phyloP scores from a whole-genome alignment of 2,329 filamentous ascomycete genomes.

The Lizonia empirigonia region DNA sequence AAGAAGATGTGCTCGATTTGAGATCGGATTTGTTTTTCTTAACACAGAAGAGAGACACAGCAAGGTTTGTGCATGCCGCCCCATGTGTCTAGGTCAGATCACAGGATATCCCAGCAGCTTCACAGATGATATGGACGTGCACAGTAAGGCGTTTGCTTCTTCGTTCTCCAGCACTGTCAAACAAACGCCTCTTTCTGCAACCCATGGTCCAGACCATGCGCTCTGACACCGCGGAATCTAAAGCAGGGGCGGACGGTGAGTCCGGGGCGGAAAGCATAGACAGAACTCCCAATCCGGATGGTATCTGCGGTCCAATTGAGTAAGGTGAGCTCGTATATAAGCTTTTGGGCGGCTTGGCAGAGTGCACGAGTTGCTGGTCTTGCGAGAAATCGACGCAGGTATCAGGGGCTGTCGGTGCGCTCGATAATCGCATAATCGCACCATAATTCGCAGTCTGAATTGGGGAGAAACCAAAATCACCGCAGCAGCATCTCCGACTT shows the following conservation, averaged over 20 bases:
- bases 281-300: not conserved
- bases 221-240: slow-evolving; percentile 5
- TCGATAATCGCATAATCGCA: slow-evolving; percentile 3
- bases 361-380: not conserved
- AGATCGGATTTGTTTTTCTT: no score
- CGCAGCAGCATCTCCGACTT: slow-evolving; percentile 2
- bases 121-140: not conserved
- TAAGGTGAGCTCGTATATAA: not conserved
- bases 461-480: not conserved
- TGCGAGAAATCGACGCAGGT: slow-evolving; percentile 1
- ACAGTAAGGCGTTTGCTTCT: not conserved
- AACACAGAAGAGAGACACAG: no score
- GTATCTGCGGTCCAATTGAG: not conserved
- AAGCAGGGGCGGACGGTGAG: not conserved
- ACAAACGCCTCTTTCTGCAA: not conserved
- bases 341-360: slow-evolving; percentile 1
- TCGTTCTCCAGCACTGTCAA: no score
- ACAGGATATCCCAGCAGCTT: no score
- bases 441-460: not conserved
- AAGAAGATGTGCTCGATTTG: no score
- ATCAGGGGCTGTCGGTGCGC: slow-evolving; percentile 4
- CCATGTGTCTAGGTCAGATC: no score
- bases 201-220: slow-evolving; percentile 3
- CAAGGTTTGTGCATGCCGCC: no score
- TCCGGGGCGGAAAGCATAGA: slow-evolving; percentile 3